Conservation (phyloP, 768 basidiomycete species). For the Saitozyma podzolica region DNA sequence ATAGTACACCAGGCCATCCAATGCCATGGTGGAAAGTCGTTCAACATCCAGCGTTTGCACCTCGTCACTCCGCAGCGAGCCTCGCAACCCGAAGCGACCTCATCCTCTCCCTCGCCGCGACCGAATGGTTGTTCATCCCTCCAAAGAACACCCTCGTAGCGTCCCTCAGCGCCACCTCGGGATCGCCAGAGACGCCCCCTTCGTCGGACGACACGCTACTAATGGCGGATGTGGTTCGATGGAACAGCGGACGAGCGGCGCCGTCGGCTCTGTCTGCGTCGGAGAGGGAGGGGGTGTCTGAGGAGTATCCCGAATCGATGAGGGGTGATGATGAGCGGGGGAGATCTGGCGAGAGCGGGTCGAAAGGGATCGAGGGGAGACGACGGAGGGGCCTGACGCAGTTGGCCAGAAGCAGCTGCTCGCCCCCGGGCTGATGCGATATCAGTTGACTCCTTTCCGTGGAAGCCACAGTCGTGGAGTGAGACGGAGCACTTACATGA, state of each 20-base stretch:
- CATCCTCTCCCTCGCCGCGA: constrained; percentile 49
- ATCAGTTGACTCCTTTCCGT: constrained; percentile 3
- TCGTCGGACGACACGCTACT: constrained; percentile 9
- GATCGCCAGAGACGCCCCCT: not conserved
- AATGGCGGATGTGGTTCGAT: not conserved
- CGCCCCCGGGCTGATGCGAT: constrained; percentile 63
- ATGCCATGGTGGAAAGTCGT: no score
- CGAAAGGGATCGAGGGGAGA: no score
- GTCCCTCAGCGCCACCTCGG: constrained; percentile 51
- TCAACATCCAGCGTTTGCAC: no score
- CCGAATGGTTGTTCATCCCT: constrained; percentile 70
- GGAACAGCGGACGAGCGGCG: constrained; percentile 5
- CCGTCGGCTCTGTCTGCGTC: not conserved
- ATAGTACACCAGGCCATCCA: no score
- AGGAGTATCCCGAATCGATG: no score
- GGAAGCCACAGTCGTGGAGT: not conserved
- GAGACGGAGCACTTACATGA: constrained; percentile 60
- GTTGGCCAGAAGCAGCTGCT: constrained; percentile 60
- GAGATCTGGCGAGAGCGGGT: no score
- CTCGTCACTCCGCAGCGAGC: constrained; percentile 3
- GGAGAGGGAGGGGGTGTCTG: not conserved
- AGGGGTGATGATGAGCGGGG: no score
- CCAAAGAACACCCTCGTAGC: constrained; percentile 69
- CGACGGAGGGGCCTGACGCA: constrained; percentile 46
- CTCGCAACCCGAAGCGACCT: constrained; percentile 43